Base-by-base conservation (phyloP, 805 yeast genomes). In the Yarrowia divulgata region DNA sequence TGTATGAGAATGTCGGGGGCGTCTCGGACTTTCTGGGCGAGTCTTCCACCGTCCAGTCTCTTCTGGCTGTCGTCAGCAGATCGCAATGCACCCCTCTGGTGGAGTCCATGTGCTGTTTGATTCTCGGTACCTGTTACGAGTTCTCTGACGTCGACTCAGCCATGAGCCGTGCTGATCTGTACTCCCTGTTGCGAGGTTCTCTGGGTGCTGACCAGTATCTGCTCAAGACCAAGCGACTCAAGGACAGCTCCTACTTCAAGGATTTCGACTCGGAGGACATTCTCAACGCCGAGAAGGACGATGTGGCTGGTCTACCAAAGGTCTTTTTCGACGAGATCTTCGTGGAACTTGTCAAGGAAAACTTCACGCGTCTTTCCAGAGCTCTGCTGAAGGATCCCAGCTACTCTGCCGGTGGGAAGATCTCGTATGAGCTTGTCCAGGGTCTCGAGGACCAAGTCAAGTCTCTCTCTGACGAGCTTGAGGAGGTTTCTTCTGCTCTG, bases 171-270 rank as follows among this genome's bases (percentile, higher is more conserved):
- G 76, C 77, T 1, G 89, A 87, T 7, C 79, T 91, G 29, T 87
- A 87, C 74, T 78, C 86, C 3, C 77, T 91, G 58, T 79, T 95
- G n/a, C 79, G 83, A 0, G 88, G 87, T 71, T 83, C 89, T n/a
- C 80, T 94, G 50, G 97, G 98, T 0, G 84, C 86, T 66, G 97
- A 92, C 73, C 90, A 90, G 70, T 93, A 91, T 74, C 82, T 88
- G 3, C 82, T 90, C 63, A 88, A 89, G 72, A 83, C 94, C 3
- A 86, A 86, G 64, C 91, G 90, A 74, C 87, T 95, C 73, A 86
- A 88, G 71, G 90, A 90, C 58, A 81, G 83, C 69, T 76, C 84
- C 0, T 74, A 79, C 8, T 87, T 92, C 73, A 82, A 84, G 10
- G 84, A 85, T 68, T 89, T 85, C 71, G 86, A 84, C n/a, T 84